Percentiles rank a stretch among this genome's conserved stretches.
These are phyloP conservation scores for Metschnikowia picachoensis DNA, from an alignment of 805 yeast species.

Conservation along the genomic window DNA sequence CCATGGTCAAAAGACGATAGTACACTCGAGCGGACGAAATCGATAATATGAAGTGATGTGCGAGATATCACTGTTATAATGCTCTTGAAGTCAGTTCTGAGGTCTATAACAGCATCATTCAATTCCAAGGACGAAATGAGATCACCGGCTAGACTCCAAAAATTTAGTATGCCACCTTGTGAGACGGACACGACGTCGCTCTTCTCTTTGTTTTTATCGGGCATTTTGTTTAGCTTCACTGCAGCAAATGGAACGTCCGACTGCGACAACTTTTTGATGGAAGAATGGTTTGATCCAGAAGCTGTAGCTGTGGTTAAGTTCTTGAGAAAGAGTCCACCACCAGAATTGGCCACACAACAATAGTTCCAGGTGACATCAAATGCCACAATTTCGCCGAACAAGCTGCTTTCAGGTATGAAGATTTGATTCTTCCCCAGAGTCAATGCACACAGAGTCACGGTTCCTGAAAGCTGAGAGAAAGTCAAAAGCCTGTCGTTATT, in stretches of 20 bases:
- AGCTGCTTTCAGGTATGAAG: constrained; percentile 32
- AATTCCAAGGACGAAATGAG: neutral
- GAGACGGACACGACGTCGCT: constrained; percentile 28
- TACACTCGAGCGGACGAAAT: constrained; percentile 13
- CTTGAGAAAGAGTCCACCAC: constrained; percentile 31
- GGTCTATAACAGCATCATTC: neutral
- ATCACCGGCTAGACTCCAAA: constrained; percentile 23
- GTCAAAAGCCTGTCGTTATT: constrained; percentile 24
- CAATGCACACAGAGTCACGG: constrained; percentile 29
- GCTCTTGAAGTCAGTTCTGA: constrained; percentile 26
- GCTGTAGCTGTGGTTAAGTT: constrained; percentile 33
- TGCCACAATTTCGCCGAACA: constrained; percentile 17
- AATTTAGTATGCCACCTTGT: constrained; percentile 20
- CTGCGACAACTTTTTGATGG: constrained; percentile 18
- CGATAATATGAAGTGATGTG: constrained; percentile 17
- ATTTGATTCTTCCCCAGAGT: constrained; percentile 36
- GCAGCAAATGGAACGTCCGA: constrained; percentile 16
- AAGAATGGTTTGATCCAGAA: constrained; percentile 23
- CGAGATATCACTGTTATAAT: constrained; percentile 21
- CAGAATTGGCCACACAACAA: constrained; percentile 25
- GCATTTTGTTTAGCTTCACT: constrained; percentile 17
- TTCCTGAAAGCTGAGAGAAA: constrained; percentile 26
- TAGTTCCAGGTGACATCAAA: constrained; percentile 32
- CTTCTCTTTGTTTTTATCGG: constrained; percentile 24
- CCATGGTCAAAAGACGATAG: constrained; percentile 16